Evolutionary conservation across 1,139 yeast genomes (phyloP).

Genomic region (Candida sanyaensis): DNA sequence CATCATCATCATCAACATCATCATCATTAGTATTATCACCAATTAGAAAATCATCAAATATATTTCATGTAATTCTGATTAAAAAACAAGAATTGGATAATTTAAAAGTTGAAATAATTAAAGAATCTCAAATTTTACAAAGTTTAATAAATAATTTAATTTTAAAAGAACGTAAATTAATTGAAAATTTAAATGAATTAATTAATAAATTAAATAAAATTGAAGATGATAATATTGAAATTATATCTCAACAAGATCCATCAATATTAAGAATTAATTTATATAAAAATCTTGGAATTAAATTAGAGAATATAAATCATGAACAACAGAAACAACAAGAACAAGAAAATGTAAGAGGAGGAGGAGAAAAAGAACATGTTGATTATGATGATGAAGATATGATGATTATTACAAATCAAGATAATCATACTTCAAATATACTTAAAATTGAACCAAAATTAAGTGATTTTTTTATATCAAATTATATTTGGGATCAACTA

Average conservation of each 20-base stretch:
- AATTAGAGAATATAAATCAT: conserved; percentile 26
- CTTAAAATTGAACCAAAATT: conserved; percentile 60
- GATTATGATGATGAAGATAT: conserved; percentile 18
- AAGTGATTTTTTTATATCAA: conserved; percentile 64
- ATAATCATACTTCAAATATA: conserved; percentile 48
- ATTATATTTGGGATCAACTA: conserved; percentile 68
- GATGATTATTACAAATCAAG: conserved; percentile 54
- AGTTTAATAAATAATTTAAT: conserved; percentile 50
- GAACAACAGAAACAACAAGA: too few relatives aligned
- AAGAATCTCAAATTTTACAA: conserved; percentile 58
- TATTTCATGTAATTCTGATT: conserved; percentile 15
- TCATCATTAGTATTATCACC: too few relatives aligned
- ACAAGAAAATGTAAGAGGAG: too few relatives aligned
- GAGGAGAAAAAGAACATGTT: too few relatives aligned
- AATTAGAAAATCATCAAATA: background rate
- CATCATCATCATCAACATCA: too few relatives aligned
- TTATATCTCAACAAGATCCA: conserved; percentile 29
- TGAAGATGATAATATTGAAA: conserved; percentile 20
- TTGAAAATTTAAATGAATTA: conserved; percentile 28
- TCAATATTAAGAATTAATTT: conserved; percentile 44
- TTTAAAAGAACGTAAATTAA: conserved; percentile 43
- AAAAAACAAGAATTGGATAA: conserved; percentile 43
- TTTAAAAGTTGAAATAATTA: conserved; percentile 55
- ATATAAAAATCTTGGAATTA: conserved; percentile 46
- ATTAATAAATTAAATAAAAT: conserved; percentile 24